phyloP scores from a whole-genome alignment of 768 basidiomycete species.

The Tulasnella sp. region DNA sequence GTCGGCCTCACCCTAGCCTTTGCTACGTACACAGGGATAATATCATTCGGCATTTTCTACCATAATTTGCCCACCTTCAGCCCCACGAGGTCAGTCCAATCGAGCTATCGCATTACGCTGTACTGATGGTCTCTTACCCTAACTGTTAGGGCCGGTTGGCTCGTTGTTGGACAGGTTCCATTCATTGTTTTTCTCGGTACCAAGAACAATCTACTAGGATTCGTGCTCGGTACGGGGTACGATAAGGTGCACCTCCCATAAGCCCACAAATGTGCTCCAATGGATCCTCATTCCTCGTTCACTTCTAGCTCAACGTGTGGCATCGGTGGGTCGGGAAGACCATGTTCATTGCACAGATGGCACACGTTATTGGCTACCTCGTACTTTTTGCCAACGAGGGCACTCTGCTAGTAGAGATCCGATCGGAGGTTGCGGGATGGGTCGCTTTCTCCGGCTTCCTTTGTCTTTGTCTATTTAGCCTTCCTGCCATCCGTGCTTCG shows the following conservation, averaged over 20 bases:
- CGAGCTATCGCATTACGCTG: no score
- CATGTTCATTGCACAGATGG: slow-evolving; percentile 45
- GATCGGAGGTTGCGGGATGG: slow-evolving; percentile 30
- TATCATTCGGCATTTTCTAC: slow-evolving; percentile 5
- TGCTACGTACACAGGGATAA: slow-evolving; percentile 3
- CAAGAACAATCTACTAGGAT: slow-evolving; percentile 17
- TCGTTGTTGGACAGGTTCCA: slow-evolving; percentile 11
- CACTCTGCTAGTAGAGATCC: slow-evolving; percentile 29
- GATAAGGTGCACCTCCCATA: background rate
- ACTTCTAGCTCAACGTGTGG: slow-evolving; percentile 53
- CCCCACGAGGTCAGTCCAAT: background rate
- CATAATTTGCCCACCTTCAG: slow-evolving; percentile 1
- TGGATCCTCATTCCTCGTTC: background rate
- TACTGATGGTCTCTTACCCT: no score
- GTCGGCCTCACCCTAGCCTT: background rate
- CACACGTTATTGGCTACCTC: slow-evolving; percentile 45
- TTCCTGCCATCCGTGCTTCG: slow-evolving; percentile 41
- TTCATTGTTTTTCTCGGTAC: slow-evolving; percentile 12
- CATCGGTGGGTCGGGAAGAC: slow-evolving; percentile 60
- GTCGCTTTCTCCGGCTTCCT: slow-evolving; percentile 43
- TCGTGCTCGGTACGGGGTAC: slow-evolving; percentile 13
- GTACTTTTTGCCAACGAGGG: slow-evolving; percentile 34
- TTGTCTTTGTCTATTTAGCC: slow-evolving; percentile 52
- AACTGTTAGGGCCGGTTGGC: background rate
- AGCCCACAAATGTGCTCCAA: slow-evolving; percentile 30